Base-by-base conservation (phyloP, 1,284 basidiomycete genomes). In the Trichosporon sp. region DNA sequence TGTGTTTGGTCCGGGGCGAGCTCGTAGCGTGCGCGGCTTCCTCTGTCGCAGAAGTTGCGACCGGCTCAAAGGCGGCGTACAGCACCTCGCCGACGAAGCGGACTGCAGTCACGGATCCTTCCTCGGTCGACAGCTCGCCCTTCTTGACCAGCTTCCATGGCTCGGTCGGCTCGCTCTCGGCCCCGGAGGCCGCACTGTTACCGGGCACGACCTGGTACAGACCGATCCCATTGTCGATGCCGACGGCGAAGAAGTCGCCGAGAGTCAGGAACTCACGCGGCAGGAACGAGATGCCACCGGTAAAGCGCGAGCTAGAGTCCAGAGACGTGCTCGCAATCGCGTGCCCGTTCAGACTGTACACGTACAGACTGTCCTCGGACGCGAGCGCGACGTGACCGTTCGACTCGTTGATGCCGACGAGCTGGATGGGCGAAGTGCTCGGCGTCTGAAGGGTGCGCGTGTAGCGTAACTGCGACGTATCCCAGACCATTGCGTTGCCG, bases 401-500 rank as follows among this genome's bases (percentile, higher is more conserved):
- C 78, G 91, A 90, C 78, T 96, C 92, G 78, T 95, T 92, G 77
- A 98, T 89, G 1, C 91, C 87, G 14, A 91, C 90, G 2, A 91
- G 86, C 73, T 89, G 87, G 2, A 97, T 89, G 0, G 88, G 86
- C 32, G 87, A 85, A 1, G 81, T 76, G 10, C 87, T 88, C 0
- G 74, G 74, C 70, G 93, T 91, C 87, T 89, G 89, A 43, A 94
- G 90, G 0, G 91, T 91, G 68, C 90, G 85, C 12, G 91, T 88
- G 75, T 94, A 94, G 0, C 89, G 84, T 14, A 91, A 89, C 51
- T 90, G 87, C 78, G 98, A 97, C 69, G 94, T 86, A 80, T 98
- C 96, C 96, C 96, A 98, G 6, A 97, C 77, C 14, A 91, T 91
- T 0, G 91, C 93, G 71, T 90, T 92, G 0, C 92, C 91, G 76